Base-by-base conservation (phyloP, 495 filamentous ascomycete genomes). In the Aspergillus bridgeri region DNA sequence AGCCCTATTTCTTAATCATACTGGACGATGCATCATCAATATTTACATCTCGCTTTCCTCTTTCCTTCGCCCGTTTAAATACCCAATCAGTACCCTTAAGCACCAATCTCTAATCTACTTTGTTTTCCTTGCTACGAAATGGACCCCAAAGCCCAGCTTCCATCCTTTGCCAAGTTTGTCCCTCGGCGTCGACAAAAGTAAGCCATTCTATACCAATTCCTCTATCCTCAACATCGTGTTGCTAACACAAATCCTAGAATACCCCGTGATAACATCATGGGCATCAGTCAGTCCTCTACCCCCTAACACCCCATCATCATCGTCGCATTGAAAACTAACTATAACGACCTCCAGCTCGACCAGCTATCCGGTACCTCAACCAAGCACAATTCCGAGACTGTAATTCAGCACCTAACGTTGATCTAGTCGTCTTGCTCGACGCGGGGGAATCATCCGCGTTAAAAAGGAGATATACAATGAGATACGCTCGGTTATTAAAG, bases 361-460 rank as follows among this genome's bases (percentile, higher is more conserved):
- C 79, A 1, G 82, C 83, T 11, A 88, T 90, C 54, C 76, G 87
- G 87, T 89, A 76, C 45, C 4, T 38, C 33, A 13, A 38, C 18
- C 17, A 56, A 5, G 8, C 27, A 7, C 33, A 21, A 18, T 19
- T 47, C 33, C 45, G 3, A 27, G 6, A 21, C 11, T n/a, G n/a
- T n/a, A n/a, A n/a, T n/a, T n/a, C n/a, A n/a, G n/a, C n/a, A n/a
- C n/a, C n/a, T n/a, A n/a, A n/a, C n/a, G n/a, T n/a, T n/a, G n/a
- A n/a, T n/a, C n/a, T 54, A 92, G 89, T 48, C 89, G 90, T 53
- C 76, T 95, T 4, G 90, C 90, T 5, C 83, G 90, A 2, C 83
- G 90, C 18, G 90, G 90, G 4, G 90, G 90, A 0, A 82, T 94
- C 5, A 88, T 89, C 60, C 74, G 90, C 0, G 91, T 95, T 18